Evolutionary conservation across 176 grass and related monocot species (phyloP).

Genomic region (Bromus sterilis): DNA sequence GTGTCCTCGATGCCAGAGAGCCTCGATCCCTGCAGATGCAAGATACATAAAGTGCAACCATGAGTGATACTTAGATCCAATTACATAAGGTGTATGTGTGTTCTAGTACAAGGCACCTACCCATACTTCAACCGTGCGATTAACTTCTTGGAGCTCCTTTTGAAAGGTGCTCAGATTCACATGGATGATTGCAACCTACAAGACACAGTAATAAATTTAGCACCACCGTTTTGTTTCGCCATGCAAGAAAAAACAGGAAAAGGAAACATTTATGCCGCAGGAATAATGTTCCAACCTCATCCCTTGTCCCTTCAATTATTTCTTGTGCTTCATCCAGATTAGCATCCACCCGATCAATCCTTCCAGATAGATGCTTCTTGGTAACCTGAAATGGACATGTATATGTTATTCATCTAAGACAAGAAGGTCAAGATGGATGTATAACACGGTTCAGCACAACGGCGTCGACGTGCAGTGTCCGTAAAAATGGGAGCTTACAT

Average conservation of each 20-base stretch:
- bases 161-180: constrained; percentile 58
- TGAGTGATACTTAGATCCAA: constrained; percentile 10
- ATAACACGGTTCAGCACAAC: background rate
- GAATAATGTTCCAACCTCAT: constrained; percentile 40
- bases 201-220: background rate
- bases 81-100: background rate
- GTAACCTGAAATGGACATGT: constrained; percentile 29
- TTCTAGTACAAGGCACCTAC: constrained; percentile 13
- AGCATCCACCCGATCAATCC: constrained; percentile 63
- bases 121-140: constrained; percentile 61
- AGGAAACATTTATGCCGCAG: background rate
- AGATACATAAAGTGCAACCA: constrained; percentile 21
- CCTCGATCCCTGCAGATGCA: constrained; percentile 55
- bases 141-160: constrained; percentile 67
- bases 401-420: background rate
- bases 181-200: constrained; percentile 58
- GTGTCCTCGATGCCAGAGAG: constrained; percentile 43
- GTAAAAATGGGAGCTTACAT: constrained; percentile 34
- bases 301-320: constrained; percentile 62
- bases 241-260: background rate
- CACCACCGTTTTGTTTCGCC: background rate
- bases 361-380: constrained; percentile 52
- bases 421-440: background rate
- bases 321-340: constrained; percentile 69
- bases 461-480: background rate